Percentiles rank a stretch among this genome's conserved stretches.
phyloP scores from a whole-genome alignment of 2,329 filamentous ascomycete species.

The Sporothrix pallida region DNA sequence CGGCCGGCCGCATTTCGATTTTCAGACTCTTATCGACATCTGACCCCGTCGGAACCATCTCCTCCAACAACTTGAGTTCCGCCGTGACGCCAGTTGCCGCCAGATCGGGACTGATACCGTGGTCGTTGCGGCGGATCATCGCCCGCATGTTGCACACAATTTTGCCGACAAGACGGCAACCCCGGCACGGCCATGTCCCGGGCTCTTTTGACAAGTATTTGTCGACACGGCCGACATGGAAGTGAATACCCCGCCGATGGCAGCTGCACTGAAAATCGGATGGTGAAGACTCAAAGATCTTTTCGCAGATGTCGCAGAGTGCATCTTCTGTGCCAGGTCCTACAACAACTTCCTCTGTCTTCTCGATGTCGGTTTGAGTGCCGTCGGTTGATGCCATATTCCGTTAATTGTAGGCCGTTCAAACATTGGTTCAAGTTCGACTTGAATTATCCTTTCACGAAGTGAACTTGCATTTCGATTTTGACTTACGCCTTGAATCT shows the following conservation, averaged over 20 bases:
- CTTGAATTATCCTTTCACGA: too few relatives aligned
- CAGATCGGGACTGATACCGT: neutral
- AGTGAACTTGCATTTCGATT: too few relatives aligned
- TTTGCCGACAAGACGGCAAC: neutral
- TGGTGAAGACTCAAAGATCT: neutral
- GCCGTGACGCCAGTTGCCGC: neutral
- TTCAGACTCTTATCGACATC: neutral
- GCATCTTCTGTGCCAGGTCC: neutral
- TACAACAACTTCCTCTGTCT: neutral
- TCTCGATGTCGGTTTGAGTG: neutral
- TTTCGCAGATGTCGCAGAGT: neutral
- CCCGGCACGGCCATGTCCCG: neutral
- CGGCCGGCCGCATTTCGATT: neutral
- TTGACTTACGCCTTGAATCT: neutral
- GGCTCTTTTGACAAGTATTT: neutral
- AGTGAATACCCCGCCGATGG: neutral
- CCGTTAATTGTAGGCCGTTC: neutral
- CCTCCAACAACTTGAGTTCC: neutral
- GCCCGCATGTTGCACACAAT: neutral
- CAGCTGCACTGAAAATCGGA: neutral
- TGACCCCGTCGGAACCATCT: neutral
- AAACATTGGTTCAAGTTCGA: neutral
- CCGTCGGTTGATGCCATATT: neutral
- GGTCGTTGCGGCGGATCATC: neutral
- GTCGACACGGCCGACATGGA: neutral